Evolutionary conservation across 345 rosid genomes (phyloP), one percentile per base, ranked within the genome.

Genomic region (Salix dunnii): DNA sequence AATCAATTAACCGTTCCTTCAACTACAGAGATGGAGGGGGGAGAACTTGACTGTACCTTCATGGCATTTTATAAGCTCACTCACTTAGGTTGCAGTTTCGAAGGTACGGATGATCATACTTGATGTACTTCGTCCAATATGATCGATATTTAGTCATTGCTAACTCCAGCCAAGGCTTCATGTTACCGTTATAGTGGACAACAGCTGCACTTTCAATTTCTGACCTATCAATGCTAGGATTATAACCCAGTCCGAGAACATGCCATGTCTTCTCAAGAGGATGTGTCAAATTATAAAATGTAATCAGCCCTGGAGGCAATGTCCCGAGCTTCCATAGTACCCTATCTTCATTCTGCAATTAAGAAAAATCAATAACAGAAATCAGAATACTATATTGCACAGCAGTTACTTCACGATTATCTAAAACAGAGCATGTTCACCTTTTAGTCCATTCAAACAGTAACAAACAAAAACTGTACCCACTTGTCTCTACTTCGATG

Each of bases 131-230:
- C 75, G 92, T 88, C 99, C 99, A 96, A 82, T 89, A 92, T 16
- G 90, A 76, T 69, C 98, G 88, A 74, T 96, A 96, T 75, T 91
- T 96, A 38, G 98, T 87, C 98, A 96, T 96, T 8, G 98, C 94
- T 70, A 96, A 79, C 87, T 96, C 99, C 72, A 96, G 87, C 99
- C 99, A 96, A 1, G 99, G 99, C 84, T 96, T 96, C 99, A 96
- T 96, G 86, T 96, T 96, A 78, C 98, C 99, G 53, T 96, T 96
- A 77, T 96, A 96, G 81, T 96, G 99, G 73, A 96, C 58, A 60
- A 96, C 99, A 20, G 98, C 97, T 61, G 99, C 99, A 63, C 81
- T 90, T 48, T 91, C 95, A 46, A 96, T 94, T 85, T 96, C 98
- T 53, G 86, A 84, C 61, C 83, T 86, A 78, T 85, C 94, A 27